Conservation (phyloP, 257 asterid genomes). For the Paulownia fortunei region DNA sequence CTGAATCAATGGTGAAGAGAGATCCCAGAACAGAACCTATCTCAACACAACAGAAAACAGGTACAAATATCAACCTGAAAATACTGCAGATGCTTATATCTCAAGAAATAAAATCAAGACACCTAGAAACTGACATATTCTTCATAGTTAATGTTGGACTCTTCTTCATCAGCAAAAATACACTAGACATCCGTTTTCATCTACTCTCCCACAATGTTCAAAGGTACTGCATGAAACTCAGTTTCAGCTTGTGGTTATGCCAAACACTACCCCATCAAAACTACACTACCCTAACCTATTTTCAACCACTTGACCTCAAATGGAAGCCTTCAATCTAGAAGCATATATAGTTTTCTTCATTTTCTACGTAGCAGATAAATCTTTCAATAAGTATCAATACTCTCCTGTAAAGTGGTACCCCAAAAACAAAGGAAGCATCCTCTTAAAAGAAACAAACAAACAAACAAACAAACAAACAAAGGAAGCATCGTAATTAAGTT, state of each 20-base stretch:
- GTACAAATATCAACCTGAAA: not conserved
- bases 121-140: not conserved
- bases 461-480: not conserved
- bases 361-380: not conserved
- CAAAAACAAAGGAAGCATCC: not conserved
- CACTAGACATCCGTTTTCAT: not conserved
- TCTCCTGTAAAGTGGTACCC: not conserved
- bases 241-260: not conserved
- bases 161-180: not conserved
- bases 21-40: too few species aligned
- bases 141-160: not conserved
- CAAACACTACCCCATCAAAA: not conserved
- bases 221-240: not conserved
- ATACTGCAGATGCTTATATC: not conserved
- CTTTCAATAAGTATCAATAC: not conserved
- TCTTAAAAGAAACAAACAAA: not conserved
- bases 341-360: not conserved
- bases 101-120: not conserved
- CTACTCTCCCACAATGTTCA: not conserved
- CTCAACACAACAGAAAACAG: too few species aligned
- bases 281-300: not conserved
- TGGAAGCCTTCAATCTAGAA: slow-evolving; percentile 1
- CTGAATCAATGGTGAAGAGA: too few species aligned
- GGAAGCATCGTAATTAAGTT: not conserved
- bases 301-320: not conserved